Percentiles rank a stretch among this genome's conserved stretches.
These are phyloP conservation scores for Gnomoniopsis sp. DNA, from an alignment of 2,329 filamentous ascomycete genomes.

Conservation along the genomic window DNA sequence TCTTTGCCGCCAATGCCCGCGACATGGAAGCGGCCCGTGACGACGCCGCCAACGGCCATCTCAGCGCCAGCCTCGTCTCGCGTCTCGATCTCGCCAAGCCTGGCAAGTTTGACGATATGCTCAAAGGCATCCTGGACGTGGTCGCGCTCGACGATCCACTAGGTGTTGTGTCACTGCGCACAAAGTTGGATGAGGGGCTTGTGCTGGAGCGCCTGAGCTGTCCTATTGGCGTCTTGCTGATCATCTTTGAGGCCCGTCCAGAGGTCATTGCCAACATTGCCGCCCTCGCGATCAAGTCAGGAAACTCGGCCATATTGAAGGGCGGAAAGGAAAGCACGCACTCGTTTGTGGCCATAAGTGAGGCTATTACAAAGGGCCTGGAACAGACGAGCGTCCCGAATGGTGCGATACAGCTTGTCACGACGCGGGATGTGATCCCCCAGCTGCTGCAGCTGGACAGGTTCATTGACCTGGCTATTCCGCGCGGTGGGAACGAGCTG, in stretches of 20 bases:
- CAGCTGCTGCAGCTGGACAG: constrained; percentile 82
- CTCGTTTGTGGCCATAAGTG: constrained; percentile 90
- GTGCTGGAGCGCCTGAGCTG: constrained; percentile 84
- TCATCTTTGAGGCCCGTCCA: constrained; percentile 96
- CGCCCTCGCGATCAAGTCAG: constrained; percentile 91
- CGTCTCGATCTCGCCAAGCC: constrained; percentile 79
- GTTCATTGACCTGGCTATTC: constrained; percentile 93
- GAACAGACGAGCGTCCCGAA: constrained; percentile 72
- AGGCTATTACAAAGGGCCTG: constrained; percentile 77
- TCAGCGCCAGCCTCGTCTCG: constrained; percentile 82
- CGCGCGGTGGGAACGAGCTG: constrained; percentile 84
- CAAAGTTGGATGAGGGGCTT: constrained; percentile 80
- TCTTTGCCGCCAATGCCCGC: constrained; percentile 80
- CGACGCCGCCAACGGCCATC: constrained; percentile 69
- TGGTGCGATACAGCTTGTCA: constrained; percentile 87
- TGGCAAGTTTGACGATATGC: constrained; percentile 97
- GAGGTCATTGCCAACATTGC: constrained; percentile 99
- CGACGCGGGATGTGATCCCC: constrained; percentile 85
- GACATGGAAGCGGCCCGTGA: constrained; percentile 74
- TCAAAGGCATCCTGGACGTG: constrained; percentile 90
- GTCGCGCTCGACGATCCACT: constrained; percentile 85
- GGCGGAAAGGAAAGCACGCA: constrained; percentile 94
- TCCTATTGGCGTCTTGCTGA: constrained; percentile 94
- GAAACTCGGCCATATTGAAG: constrained; percentile 95
- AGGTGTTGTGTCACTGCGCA: constrained; percentile 79